Evolutionary conservation across 257 asterid genomes (phyloP).

Genomic region (Coffea canephora): DNA sequence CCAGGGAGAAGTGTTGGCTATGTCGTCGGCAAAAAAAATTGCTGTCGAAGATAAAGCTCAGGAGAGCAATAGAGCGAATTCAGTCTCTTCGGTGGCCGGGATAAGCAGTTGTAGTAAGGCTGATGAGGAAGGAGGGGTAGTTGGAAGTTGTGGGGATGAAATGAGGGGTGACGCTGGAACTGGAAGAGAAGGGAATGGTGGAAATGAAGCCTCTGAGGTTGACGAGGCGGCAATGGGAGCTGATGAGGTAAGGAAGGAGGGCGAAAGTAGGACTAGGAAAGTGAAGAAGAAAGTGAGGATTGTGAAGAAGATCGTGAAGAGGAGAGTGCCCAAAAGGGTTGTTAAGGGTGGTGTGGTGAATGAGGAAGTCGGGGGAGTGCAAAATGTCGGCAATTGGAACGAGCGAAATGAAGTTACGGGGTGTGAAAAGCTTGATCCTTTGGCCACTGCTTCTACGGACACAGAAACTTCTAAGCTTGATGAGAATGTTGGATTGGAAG

Average conservation of each 20-base stretch:
- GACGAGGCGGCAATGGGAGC: slow-evolving; percentile 23
- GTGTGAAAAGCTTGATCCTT: slow-evolving; percentile 3
- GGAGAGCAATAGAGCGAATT: slow-evolving; percentile 8
- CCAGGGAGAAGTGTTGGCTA: not conserved
- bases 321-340: slow-evolving; percentile 54
- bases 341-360: slow-evolving; percentile 13
- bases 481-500: slow-evolving; percentile 20
- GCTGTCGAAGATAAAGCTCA: not conserved
- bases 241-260: slow-evolving; percentile 25
- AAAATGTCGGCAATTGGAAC: slow-evolving; percentile 2
- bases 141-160: slow-evolving; percentile 11
- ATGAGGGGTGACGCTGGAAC: not conserved
- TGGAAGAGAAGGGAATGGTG: slow-evolving; percentile 5
- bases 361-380: slow-evolving; percentile 20
- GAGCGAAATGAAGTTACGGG: slow-evolving; percentile 18
- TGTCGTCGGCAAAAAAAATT: not conserved
- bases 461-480: slow-evolving; percentile 9
- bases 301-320: slow-evolving; percentile 62
- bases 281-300: slow-evolving; percentile 49
- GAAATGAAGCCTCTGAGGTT: slow-evolving; percentile 22
- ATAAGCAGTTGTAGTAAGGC: not conserved
- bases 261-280: slow-evolving; percentile 36
- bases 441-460: not conserved
- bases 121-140: slow-evolving; percentile 10
- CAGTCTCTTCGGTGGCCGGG: slow-evolving; percentile 17